Base-by-base conservation (phyloP, 768 basidiomycete species). In the Tylopilus sp. region DNA sequence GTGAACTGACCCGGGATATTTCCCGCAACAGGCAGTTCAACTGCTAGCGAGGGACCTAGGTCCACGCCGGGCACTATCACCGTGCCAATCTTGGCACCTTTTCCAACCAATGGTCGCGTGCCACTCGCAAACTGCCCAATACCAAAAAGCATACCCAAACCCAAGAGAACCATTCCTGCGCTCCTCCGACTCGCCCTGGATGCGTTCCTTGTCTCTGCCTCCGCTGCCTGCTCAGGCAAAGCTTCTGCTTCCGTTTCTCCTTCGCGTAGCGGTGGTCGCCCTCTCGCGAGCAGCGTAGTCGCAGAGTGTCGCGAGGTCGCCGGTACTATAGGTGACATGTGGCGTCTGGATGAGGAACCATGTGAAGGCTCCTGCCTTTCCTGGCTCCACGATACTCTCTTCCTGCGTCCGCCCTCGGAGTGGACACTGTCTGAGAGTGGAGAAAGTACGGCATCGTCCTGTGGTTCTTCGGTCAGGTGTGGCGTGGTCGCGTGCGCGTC, bases 131-230 rank as follows among this genome's bases (percentile, higher is more conserved):
- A 65, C 26, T 78, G 73, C 3, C 86, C 83, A 12, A 90, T 61
- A 0, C 89, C 78, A 57, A 91, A 85, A 52, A 97, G 70, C 11
- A 83, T 75, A 73, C 89, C 91, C 11, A 81, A 74, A 33, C 88
- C 80, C 55, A 97, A 74, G 58, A 97, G 90, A 18, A 95, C 81
- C 74, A 95, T 85, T 2, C 82, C 83, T 6, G 86, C 85, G 26
- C 86, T 80, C 54, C 82, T 79, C 53, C 82, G 78, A 59, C 82
- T 86, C 8, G 83, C 81, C 54, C 83, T 76, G n/a, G 85, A 86
- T 52, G 72, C 69, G 31, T 75, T 71, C 51, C 68, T 61, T 26
- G 56, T 57, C 45, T 48, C 60, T 2, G 50, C 31, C 12, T 59
- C 64, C 46, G 44, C 71, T 57, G 28, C 57, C 13, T 58, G 63